Evolutionary conservation across 768 basidiomycete species (phyloP).

Genomic region (Mycena chlorophos): DNA sequence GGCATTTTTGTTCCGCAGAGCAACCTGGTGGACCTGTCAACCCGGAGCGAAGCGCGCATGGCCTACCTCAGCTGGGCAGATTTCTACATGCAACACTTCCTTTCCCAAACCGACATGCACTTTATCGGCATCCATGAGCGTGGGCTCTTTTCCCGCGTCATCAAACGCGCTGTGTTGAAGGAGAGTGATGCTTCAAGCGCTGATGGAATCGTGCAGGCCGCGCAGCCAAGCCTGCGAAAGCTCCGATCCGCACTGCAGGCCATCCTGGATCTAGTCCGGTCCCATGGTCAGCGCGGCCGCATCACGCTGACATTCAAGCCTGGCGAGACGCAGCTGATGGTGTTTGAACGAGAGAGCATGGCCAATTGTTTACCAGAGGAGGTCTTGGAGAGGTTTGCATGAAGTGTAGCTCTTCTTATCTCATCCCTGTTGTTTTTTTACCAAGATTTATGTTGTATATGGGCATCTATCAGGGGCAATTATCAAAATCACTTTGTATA

Average conservation of each 20-base stretch:
- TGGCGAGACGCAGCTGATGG: slow-evolving; percentile 45
- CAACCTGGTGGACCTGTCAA: slow-evolving; percentile 48
- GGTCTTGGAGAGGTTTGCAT: slow-evolving; percentile 35
- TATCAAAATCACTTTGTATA: too few species aligned
- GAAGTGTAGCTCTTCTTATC: too few species aligned
- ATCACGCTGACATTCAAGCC: slow-evolving; percentile 55
- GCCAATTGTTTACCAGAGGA: slow-evolving; percentile 49
- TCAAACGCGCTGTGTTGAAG: slow-evolving; percentile 44
- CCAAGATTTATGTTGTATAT: too few species aligned
- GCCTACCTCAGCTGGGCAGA: slow-evolving; percentile 55
- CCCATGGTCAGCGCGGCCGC: slow-evolving; percentile 51
- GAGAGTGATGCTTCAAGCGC: slow-evolving; percentile 29
- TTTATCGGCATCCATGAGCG: slow-evolving; percentile 58
- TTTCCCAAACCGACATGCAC: slow-evolving; percentile 66
- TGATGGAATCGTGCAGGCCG: slow-evolving; percentile 30
- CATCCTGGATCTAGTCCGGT: slow-evolving; percentile 51
- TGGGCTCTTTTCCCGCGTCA: slow-evolving; percentile 52
- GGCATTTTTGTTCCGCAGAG: slow-evolving; percentile 41
- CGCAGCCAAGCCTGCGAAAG: slow-evolving; percentile 39
- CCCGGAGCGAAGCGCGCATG: slow-evolving; percentile 37
- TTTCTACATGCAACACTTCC: slow-evolving; percentile 62
- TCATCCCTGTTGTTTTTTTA: too few species aligned
- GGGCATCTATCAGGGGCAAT: too few species aligned
- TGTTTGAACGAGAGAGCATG: slow-evolving; percentile 49
- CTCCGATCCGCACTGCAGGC: slow-evolving; percentile 40